Evolutionary conservation across 148 eudicot species (phyloP).

Genomic region (Dysphania ambrosioides): DNA sequence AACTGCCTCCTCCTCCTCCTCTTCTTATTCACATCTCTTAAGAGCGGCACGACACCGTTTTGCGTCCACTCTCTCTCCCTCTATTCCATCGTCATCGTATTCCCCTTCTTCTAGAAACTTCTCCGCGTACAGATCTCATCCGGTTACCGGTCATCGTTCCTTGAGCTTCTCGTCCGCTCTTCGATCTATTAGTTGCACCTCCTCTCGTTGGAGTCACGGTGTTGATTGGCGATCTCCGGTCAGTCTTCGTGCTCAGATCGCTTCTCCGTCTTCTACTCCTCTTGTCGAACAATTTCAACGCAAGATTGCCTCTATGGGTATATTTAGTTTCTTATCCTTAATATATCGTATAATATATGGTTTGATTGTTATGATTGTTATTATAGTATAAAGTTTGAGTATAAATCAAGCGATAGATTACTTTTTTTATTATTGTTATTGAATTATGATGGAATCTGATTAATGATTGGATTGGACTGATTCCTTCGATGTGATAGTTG

Average conservation of each 20-base stretch:
- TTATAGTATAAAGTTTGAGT: too few species aligned
- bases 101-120: slow-evolving; percentile 9
- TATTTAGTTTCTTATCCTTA: too few species aligned
- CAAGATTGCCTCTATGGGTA: slow-evolving; percentile 79
- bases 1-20: slow-evolving; percentile 2
- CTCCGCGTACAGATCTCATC: slow-evolving; percentile 15
- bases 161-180: slow-evolving; percentile 33
- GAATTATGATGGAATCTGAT: too few species aligned
- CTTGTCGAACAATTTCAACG: slow-evolving; percentile 60
- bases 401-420: too few species aligned
- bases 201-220: slow-evolving; percentile 59
- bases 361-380: too few species aligned
- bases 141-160: slow-evolving; percentile 35
- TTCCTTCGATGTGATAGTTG: too few species aligned
- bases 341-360: too few species aligned
- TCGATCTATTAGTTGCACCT: slow-evolving; percentile 39
- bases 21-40: neutral
- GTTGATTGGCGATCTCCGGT: slow-evolving; percentile 55
- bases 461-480: too few species aligned
- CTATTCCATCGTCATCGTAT: neutral
- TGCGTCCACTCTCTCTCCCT: slow-evolving; percentile 33
- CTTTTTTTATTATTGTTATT: too few species aligned
- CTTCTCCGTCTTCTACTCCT: slow-evolving; percentile 41
- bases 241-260: slow-evolving; percentile 54
- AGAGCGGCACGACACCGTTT: slow-evolving; percentile 43